Conservation (phyloP, 768 basidiomycete species). For the Amanita thiersii region DNA sequence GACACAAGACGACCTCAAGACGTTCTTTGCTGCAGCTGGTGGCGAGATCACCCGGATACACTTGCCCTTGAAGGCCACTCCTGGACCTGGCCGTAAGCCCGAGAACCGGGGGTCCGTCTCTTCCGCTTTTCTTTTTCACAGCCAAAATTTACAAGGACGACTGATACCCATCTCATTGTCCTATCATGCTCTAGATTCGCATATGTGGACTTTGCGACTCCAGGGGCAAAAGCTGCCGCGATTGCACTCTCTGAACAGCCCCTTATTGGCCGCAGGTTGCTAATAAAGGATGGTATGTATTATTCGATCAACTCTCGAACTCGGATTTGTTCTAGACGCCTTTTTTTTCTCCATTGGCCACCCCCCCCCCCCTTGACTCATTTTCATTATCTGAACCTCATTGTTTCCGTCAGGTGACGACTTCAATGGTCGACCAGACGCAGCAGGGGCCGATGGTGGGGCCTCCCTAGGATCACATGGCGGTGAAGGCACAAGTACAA, state of each 20-base stretch:
- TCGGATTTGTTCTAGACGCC: not conserved
- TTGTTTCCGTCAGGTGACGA: slow-evolving; percentile 47
- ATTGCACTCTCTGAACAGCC: slow-evolving; percentile 76
- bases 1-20: slow-evolving; percentile 57
- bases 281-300: slow-evolving; percentile 82
- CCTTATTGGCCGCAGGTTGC: slow-evolving; percentile 76
- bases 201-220: slow-evolving; percentile 86
- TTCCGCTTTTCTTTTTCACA: slow-evolving; percentile 10
- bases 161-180: slow-evolving; percentile 1
- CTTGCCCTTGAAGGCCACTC: slow-evolving; percentile 70
- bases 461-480: slow-evolving; percentile 21
- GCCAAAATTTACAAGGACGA: slow-evolving; percentile 4
- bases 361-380: not conserved
- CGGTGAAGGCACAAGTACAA: slow-evolving; percentile 20
- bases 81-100: slow-evolving; percentile 36
- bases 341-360: slow-evolving; percentile 3
- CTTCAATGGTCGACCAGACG: slow-evolving; percentile 58
- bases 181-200: slow-evolving; percentile 59
- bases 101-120: slow-evolving; percentile 74
- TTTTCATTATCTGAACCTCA: not conserved
- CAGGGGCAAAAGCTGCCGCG: slow-evolving; percentile 66
- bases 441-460: slow-evolving; percentile 30
- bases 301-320: slow-evolving; percentile 1
- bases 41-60: slow-evolving; percentile 68
- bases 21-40: slow-evolving; percentile 64